A percentile compares a stretch with the other conserved stretches of the same genome.
Evolutionary conservation across 306 rosid species (phyloP).

Genomic region (Crotalaria pallida): DNA sequence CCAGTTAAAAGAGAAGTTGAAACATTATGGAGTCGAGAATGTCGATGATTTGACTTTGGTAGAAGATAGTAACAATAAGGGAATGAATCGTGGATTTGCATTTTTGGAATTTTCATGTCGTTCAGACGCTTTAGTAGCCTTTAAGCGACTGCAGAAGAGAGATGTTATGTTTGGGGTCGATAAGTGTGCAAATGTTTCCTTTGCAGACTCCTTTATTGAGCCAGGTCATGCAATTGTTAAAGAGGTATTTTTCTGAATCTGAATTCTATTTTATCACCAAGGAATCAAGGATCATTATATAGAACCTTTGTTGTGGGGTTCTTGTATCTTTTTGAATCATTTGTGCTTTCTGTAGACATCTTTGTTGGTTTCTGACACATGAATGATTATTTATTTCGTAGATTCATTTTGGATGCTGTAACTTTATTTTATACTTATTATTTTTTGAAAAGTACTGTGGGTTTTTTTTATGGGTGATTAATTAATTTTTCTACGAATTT

Average conservation of each 20-base stretch:
- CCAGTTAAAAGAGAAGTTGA: conserved; percentile 88
- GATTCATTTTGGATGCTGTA: background rate
- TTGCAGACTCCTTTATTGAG: conserved; percentile 83
- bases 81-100: conserved; percentile 89
- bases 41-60: conserved; percentile 81
- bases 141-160: conserved; percentile 72
- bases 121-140: conserved; percentile 88
- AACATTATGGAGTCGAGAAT: conserved; percentile 78
- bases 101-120: conserved; percentile 85
- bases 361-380: background rate
- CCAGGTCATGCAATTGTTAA: conserved; percentile 81
- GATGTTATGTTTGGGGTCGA: conserved; percentile 92
- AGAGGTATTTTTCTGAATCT: conserved; percentile 59
- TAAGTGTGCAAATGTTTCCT: conserved; percentile 85
- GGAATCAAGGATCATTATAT: background rate
- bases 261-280: conserved; percentile 18
- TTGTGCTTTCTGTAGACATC: conserved; percentile 1
- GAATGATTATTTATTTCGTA: background rate
- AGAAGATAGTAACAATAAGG: conserved; percentile 74
- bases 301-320: background rate
- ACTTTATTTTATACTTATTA: background rate
- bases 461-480: background rate
- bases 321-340: conserved; percentile 6
- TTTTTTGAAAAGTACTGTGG: background rate
- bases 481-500: background rate